phyloP scores from a whole-genome alignment of 2,329 filamentous ascomycete genomes.

The Fonsecaea nubica region DNA sequence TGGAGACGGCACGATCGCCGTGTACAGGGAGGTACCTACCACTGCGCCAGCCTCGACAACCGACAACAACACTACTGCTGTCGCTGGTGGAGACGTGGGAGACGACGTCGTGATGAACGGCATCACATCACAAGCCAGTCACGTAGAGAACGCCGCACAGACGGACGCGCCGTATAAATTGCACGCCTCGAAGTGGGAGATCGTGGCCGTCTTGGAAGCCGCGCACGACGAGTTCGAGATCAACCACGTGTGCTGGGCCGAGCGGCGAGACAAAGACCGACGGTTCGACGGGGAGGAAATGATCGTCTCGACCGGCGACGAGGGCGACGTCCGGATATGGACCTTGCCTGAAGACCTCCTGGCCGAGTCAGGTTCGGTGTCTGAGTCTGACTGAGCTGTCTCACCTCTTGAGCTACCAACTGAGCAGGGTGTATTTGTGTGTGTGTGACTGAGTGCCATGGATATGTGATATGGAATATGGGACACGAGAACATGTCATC shows the following conservation, averaged over 20 bases:
- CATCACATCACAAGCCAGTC: conserved; percentile 36
- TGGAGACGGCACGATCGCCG: conserved; percentile 79
- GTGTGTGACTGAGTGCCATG: too few relatives aligned
- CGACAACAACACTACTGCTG: conserved; percentile 28
- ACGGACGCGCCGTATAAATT: conserved; percentile 28
- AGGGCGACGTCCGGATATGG: conserved; percentile 88
- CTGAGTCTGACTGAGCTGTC: too few relatives aligned
- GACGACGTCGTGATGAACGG: conserved; percentile 41
- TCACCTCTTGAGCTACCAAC: too few relatives aligned
- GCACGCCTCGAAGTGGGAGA: conserved; percentile 67
- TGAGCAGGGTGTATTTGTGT: too few relatives aligned
- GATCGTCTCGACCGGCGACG: conserved; percentile 88
- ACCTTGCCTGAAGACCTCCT: conserved; percentile 45
- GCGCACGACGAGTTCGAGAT: conserved; percentile 93
- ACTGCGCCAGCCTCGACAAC: background rate
- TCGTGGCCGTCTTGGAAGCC: conserved; percentile 71
- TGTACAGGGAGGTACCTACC: conserved; percentile 71
- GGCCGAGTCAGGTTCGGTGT: background rate
- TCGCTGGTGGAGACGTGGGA: background rate
- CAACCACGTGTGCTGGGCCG: conserved; percentile 90
- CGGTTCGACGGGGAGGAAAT: conserved; percentile 75
- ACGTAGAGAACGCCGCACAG: conserved; percentile 12
- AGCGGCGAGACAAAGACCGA: conserved; percentile 71
- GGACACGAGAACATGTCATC: too few relatives aligned
- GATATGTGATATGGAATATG: too few relatives aligned